phyloP scores from a whole-genome alignment of 2,329 filamentous ascomycete species.

The Diaporthe caulivora region DNA sequence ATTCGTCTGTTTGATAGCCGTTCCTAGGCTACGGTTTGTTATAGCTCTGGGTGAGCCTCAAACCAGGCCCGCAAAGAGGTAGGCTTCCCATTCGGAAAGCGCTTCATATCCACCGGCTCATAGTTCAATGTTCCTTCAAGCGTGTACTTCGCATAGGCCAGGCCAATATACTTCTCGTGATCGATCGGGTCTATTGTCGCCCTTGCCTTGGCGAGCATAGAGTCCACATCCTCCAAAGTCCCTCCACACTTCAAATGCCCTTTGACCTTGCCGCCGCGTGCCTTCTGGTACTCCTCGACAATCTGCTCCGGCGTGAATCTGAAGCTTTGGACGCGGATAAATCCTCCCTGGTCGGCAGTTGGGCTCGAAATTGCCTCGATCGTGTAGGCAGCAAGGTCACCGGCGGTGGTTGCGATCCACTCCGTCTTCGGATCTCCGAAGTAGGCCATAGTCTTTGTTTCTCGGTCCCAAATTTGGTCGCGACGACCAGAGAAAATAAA shows the following conservation, averaged over 20 bases:
- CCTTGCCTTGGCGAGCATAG: conserved; percentile 17
- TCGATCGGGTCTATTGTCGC: not conserved
- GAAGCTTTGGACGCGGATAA: conserved; percentile 8
- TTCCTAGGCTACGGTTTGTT: not conserved
- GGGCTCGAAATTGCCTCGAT: conserved; percentile 5
- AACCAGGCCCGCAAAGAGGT: not conserved
- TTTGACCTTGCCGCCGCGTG: conserved; percentile 5
- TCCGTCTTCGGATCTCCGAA: conserved; percentile 9
- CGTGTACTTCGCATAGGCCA: not conserved
- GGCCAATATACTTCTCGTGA: conserved; percentile 17
- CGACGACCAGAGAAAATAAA: conserved; percentile 1
- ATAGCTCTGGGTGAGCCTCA: conserved; percentile 4
- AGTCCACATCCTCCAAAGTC: conserved; percentile 1
- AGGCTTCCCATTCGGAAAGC: conserved; percentile 9
- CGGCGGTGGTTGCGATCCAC: conserved; percentile 3
- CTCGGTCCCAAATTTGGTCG: conserved; percentile 5
- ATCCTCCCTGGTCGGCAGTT: conserved; percentile 3
- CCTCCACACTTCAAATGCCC: conserved; percentile 1
- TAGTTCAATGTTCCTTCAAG: conserved; percentile 4
- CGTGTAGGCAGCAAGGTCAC: conserved; percentile 5
- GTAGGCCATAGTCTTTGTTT: not conserved
- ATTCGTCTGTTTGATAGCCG: not conserved
- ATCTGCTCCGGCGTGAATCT: conserved; percentile 3
- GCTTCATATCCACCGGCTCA: not conserved
- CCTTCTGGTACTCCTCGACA: conserved; percentile 4